These are phyloP conservation scores for Fusarium palustre DNA, from an alignment of 2,329 filamentous ascomycete genomes.

Conservation along the genomic window DNA sequence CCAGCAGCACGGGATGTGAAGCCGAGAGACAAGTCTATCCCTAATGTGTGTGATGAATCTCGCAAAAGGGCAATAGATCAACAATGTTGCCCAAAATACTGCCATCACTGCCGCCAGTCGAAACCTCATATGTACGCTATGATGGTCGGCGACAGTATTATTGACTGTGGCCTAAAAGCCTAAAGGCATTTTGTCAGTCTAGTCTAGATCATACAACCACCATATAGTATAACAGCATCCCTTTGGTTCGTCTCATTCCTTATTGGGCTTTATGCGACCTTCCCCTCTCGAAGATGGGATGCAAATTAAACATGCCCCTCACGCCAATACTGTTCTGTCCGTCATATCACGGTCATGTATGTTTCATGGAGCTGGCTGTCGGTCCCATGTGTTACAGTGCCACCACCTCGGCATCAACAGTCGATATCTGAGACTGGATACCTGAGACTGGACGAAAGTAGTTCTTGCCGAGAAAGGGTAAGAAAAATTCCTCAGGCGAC, in stretches of 20 bases:
- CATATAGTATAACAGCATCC: constrained; percentile 15
- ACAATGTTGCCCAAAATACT: not conserved
- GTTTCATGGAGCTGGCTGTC: constrained; percentile 12
- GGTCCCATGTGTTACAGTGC: constrained; percentile 15
- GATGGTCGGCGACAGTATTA: constrained; percentile 4
- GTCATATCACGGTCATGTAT: constrained; percentile 6
- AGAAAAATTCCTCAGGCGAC: not conserved
- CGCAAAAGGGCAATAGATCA: constrained; percentile 10
- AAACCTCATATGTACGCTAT: constrained; percentile 15
- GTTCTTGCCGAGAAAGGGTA: not conserved
- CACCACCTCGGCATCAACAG: constrained; percentile 23
- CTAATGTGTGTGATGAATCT: constrained; percentile 31
- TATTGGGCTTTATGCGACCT: constrained; percentile 13
- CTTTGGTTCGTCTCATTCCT: constrained; percentile 31
- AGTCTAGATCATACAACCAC: constrained; percentile 4
- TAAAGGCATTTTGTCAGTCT: not conserved
- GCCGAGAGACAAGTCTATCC: constrained; percentile 4
- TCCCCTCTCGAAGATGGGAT: constrained; percentile 30
- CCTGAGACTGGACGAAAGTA: constrained; percentile 3
- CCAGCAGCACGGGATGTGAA: not conserved
- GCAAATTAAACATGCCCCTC: constrained; percentile 41
- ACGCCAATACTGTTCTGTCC: constrained; percentile 20
- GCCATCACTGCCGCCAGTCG: constrained; percentile 17
- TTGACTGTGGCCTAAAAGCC: not conserved
- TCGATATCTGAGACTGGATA: not conserved